Base-by-base conservation (phyloP, 495 filamentous ascomycete genomes). In the Penicillium bovifimosum region DNA sequence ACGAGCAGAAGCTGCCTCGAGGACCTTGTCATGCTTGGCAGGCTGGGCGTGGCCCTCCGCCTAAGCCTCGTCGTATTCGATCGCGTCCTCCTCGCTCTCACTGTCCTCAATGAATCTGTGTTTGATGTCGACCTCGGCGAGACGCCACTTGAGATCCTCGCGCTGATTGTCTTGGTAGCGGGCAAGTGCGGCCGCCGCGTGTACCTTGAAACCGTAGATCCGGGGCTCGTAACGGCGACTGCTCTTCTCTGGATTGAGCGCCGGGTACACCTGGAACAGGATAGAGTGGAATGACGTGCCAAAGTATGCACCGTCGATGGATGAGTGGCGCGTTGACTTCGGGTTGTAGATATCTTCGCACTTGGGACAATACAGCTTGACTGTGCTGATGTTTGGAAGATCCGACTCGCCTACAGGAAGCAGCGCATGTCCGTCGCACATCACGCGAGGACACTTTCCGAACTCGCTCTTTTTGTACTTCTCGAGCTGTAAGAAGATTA, bases 311-410 rank as follows among this genome's bases (percentile, higher is more conserved):
- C 93, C 93, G 67, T 99, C 93, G 66, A 99, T 96, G 41, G 84
- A 79, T 38, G 88, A 87, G 68, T 99, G 93, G 41, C 93, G 90
- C 10, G 91, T 93, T 6, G 93, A 97, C 71, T 99, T 99, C 29
- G 93, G 93, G 69, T 96, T 96, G 79, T 99, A 99, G 50, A 96
- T 83, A 63, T 99, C 93, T 75, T 99, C 93, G 76, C 93, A 99
- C 54, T 88, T 87, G 16, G 88, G 84, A 71, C 93, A 99, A 79
- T 95, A 97, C 38, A 99, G 86, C 66, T 96, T 96, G 43, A 96
- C 95, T 9, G 91, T 83, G 62, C 88, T 92, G 57, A 80, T 74
- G 67, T 88, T 86, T 27, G 93, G 81, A 1, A 90, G 73, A 71
- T 99, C 93, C 52, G 90, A 86, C 54, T 91, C 86, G 50, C 93